Evolutionary conservation across 441 rosid species (phyloP).

Genomic region (Corymbia citriodora): DNA sequence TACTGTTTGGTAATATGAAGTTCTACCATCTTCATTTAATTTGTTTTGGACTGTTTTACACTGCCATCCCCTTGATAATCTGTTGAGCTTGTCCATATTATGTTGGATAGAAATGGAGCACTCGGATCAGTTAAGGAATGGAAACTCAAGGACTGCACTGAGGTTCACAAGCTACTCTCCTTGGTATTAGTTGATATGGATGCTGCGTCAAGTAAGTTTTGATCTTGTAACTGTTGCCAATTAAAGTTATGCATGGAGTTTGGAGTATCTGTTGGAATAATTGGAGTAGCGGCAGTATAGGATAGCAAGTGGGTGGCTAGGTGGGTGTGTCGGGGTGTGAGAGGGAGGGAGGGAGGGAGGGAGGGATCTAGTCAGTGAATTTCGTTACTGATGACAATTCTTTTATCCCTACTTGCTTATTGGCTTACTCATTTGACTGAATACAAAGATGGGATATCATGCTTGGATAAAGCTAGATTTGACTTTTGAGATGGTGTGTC

Average conservation of each 20-base stretch:
- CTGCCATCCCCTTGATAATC: background rate
- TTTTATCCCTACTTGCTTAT: background rate
- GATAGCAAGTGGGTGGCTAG: background rate
- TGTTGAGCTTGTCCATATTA: background rate
- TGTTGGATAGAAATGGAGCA: slow-evolving; percentile 51
- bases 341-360: background rate
- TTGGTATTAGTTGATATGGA: slow-evolving; percentile 53
- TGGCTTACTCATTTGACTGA: background rate
- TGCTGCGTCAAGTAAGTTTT: slow-evolving; percentile 76
- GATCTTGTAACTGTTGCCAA: background rate
- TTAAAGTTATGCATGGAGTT: background rate
- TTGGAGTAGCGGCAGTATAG: background rate
- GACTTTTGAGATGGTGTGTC: background rate
- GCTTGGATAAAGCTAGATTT: background rate
- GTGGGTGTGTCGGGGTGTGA: background rate
- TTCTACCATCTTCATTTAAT: background rate
- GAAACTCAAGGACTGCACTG: slow-evolving; percentile 88
- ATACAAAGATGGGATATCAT: background rate
- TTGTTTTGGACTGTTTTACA: background rate
- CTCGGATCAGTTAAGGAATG: slow-evolving; percentile 59
- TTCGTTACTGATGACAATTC: background rate
- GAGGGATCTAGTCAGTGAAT: background rate
- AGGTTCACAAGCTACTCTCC: slow-evolving; percentile 67
- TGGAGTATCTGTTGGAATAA: background rate
- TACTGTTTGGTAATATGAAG: slow-evolving; percentile 17